Conservation (phyloP, 371 early-diverging fungal species). For the Mucor plumbeus region DNA sequence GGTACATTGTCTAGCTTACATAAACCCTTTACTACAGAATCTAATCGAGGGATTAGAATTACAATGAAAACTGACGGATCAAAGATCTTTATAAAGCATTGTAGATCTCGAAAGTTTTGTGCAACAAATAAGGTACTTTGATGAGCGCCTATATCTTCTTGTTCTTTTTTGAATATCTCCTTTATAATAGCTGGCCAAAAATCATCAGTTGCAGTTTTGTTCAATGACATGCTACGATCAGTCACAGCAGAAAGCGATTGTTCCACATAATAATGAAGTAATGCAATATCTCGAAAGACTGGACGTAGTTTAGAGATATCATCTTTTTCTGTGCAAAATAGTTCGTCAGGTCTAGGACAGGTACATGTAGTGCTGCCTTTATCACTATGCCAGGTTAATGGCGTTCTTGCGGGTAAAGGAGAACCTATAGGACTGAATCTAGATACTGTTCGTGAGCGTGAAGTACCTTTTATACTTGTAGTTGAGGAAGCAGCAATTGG, state of each 20-base stretch:
- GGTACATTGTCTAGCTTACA: slow-evolving; percentile 14
- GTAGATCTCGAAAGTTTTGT: slow-evolving; percentile 28
- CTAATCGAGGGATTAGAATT: slow-evolving; percentile 63
- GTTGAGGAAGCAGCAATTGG: background rate
- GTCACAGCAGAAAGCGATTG: slow-evolving; percentile 50
- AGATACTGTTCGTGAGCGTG: slow-evolving; percentile 25
- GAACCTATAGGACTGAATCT: slow-evolving; percentile 32
- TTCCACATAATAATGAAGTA: slow-evolving; percentile 55
- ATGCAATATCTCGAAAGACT: slow-evolving; percentile 31
- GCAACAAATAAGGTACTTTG: slow-evolving; percentile 19
- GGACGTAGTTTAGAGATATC: slow-evolving; percentile 27
- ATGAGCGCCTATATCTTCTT: slow-evolving; percentile 25
- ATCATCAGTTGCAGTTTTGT: slow-evolving; percentile 42
- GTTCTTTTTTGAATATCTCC: slow-evolving; percentile 48
- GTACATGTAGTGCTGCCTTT: slow-evolving; percentile 15
- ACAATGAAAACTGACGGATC: slow-evolving; percentile 67
- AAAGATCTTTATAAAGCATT: slow-evolving; percentile 77
- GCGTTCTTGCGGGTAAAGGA: slow-evolving; percentile 16
- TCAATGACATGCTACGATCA: slow-evolving; percentile 61
- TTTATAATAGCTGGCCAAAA: slow-evolving; percentile 52
- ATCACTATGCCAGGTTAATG: slow-evolving; percentile 28
- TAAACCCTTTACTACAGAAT: slow-evolving; percentile 48
- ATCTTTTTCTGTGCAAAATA: slow-evolving; percentile 34
- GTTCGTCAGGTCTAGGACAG: slow-evolving; percentile 32
- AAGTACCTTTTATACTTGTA: background rate